Percentiles rank a stretch among this genome's conserved stretches.
Conservation (phyloP, 768 basidiomycete species). For the Lyophyllum semitale region DNA sequence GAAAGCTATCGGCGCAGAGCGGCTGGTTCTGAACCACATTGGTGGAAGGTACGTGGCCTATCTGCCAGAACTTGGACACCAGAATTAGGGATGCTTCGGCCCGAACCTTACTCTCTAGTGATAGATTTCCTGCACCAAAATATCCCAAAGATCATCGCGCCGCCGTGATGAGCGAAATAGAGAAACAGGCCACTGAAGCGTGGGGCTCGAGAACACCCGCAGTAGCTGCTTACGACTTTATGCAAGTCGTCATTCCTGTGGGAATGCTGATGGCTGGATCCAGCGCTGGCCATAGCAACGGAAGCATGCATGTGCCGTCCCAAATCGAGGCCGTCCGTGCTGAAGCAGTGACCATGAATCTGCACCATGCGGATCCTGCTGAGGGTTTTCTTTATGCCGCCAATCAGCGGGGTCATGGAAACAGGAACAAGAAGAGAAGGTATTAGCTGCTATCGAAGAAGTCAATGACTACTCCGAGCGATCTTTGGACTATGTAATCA, state of each 20-base stretch:
- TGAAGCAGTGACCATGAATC: conserved; percentile 6
- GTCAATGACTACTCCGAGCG: too few relatives aligned
- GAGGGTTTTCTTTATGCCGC: conserved; percentile 22
- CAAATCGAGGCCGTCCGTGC: background rate
- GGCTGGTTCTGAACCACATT: conserved; percentile 78
- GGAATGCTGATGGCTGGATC: background rate
- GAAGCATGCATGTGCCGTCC: background rate
- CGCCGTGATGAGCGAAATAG: conserved; percentile 59
- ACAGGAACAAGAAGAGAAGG: conserved; percentile 24
- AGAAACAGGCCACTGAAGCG: conserved; percentile 59
- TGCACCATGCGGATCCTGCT: conserved; percentile 23
- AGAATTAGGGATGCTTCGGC: too few relatives aligned
- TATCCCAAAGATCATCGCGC: conserved; percentile 36
- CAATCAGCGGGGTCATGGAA: conserved; percentile 13
- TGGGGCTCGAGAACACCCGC: conserved; percentile 52
- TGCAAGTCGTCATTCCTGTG: conserved; percentile 44
- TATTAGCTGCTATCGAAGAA: too few relatives aligned
- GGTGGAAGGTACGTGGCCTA: conserved; percentile 54
- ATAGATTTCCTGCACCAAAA: conserved; percentile 57
- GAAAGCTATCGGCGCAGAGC: conserved; percentile 54
- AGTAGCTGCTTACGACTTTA: conserved; percentile 58
- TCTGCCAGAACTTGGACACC: background rate
- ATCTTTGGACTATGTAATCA: too few relatives aligned
- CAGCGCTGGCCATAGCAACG: background rate
- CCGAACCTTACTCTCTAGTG: conserved; percentile 3